Conservation (phyloP, 1,139 yeast genomes). For the Zygosaccharomyces sapae region DNA sequence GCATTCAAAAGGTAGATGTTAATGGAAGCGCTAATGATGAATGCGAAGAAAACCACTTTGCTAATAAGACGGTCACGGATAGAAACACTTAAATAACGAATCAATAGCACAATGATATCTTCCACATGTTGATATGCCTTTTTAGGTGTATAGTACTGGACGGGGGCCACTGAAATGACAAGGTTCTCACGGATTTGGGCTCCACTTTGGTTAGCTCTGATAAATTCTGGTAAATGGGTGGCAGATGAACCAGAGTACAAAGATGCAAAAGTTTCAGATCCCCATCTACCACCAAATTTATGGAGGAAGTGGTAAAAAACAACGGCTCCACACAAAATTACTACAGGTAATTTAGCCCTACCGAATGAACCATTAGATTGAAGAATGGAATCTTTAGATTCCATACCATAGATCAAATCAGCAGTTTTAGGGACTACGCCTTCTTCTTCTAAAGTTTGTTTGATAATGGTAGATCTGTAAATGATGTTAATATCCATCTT, state of each 20-base stretch:
- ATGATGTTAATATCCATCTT: slow-evolving; percentile 88
- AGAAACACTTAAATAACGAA: slow-evolving; percentile 62
- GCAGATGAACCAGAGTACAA: slow-evolving; percentile 32
- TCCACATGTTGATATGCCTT: slow-evolving; percentile 62
- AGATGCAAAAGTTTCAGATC: slow-evolving; percentile 47
- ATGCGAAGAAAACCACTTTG: slow-evolving; percentile 68
- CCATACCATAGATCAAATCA: slow-evolving; percentile 56
- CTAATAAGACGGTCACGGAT: slow-evolving; percentile 79
- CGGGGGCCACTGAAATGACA: slow-evolving; percentile 63
- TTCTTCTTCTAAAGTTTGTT: slow-evolving; percentile 86
- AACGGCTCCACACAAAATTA: slow-evolving; percentile 63
- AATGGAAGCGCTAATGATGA: slow-evolving; percentile 70
- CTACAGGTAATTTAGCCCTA: slow-evolving; percentile 61
- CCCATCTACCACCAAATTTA: slow-evolving; percentile 60
- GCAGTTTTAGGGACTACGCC: slow-evolving; percentile 80
- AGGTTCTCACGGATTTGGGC: slow-evolving; percentile 34
- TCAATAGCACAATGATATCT: slow-evolving; percentile 52
- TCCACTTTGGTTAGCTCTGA: slow-evolving; percentile 17
- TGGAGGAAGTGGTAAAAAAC: slow-evolving; percentile 61
- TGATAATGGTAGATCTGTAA: slow-evolving; percentile 75
- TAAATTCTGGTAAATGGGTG: slow-evolving; percentile 26
- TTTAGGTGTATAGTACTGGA: slow-evolving; percentile 65
- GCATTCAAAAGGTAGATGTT: slow-evolving; percentile 82
- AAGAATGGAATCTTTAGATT: slow-evolving; percentile 33
- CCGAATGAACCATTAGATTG: slow-evolving; percentile 44